Conservation (phyloP, 805 yeast species). For the Ogataea pignaliae region DNA sequence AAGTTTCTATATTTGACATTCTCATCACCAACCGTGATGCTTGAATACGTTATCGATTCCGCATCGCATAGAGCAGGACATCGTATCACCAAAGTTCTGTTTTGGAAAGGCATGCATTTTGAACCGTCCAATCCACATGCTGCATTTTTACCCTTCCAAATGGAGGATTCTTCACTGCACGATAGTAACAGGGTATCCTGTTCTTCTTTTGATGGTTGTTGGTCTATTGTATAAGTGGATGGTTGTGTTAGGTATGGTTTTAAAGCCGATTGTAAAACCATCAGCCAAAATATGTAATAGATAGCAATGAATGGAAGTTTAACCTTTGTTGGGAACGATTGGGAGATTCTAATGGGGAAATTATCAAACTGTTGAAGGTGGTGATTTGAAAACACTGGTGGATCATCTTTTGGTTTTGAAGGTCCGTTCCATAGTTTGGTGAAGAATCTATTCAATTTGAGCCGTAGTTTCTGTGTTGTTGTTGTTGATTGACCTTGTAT, state of each 20-base stretch:
- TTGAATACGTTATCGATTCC: constrained; percentile 71
- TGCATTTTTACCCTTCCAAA: constrained; percentile 76
- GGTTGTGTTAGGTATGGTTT: constrained; percentile 42
- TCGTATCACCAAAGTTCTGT: constrained; percentile 49
- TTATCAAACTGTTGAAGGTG: constrained; percentile 33
- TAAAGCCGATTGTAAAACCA: constrained; percentile 33
- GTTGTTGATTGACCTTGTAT: too few relatives aligned
- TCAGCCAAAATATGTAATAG: constrained; percentile 46
- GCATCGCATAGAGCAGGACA: constrained; percentile 89
- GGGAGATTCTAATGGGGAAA: constrained; percentile 37
- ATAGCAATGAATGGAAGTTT: constrained; percentile 29
- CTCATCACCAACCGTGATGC: constrained; percentile 67
- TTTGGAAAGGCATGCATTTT: constrained; percentile 46
- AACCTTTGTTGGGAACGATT: constrained; percentile 23
- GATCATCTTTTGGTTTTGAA: constrained; percentile 38
- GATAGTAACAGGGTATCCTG: constrained; percentile 39
- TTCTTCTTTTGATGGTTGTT: constrained; percentile 4
- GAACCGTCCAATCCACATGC: constrained; percentile 71
- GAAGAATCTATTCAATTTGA: constrained; percentile 7
- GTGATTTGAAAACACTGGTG: constrained; percentile 35
- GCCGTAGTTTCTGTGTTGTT: background rate
- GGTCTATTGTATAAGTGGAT: constrained; percentile 29
- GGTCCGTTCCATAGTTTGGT: constrained; percentile 55
- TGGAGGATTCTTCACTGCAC: constrained; percentile 40
- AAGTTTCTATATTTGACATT: constrained; percentile 66